A percentile compares a stretch with the other conserved stretches of the same genome.
Evolutionary conservation across 768 basidiomycete genomes (phyloP).

Genomic region (Trametes gibbosa): DNA sequence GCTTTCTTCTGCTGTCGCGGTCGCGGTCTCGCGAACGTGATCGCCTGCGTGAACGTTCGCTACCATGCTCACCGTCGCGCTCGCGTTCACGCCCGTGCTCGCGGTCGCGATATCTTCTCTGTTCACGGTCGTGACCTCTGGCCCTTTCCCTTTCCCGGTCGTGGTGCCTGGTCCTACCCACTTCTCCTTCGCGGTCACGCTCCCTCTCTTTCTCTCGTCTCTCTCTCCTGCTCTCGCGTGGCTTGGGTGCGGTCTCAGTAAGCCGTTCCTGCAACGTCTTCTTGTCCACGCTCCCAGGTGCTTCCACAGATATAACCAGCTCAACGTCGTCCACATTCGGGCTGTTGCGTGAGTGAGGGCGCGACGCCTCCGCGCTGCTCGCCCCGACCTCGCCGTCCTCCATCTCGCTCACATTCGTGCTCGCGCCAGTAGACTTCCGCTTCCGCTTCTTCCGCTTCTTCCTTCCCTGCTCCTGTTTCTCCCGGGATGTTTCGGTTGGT

Average conservation of each 20-base stretch:
- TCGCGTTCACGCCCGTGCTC: slow-evolving; percentile 2
- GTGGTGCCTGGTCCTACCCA: not conserved
- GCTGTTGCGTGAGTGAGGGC: slow-evolving; percentile 17
- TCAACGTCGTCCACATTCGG: not conserved
- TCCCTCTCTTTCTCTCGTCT: not conserved
- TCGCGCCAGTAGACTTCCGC: slow-evolving; percentile 7
- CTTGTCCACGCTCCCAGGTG: not conserved
- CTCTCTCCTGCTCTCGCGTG: not conserved
- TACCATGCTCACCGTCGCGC: slow-evolving; percentile 1
- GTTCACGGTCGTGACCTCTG: not conserved
- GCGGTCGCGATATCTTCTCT: slow-evolving; percentile 5
- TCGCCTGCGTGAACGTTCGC: slow-evolving; percentile 3
- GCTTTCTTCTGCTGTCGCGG: not conserved
- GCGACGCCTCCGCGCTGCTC: slow-evolving; percentile 15
- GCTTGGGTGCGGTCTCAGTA: not conserved
- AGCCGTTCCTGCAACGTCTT: slow-evolving; percentile 1
- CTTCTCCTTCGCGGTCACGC: not conserved
- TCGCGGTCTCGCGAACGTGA: slow-evolving; percentile 6
- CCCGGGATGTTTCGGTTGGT: not conserved
- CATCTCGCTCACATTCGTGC: not conserved
- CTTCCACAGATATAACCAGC: not conserved
- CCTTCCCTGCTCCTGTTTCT: not conserved
- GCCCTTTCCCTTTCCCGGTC: slow-evolving; percentile 2
- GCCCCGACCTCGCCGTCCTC: slow-evolving; percentile 27
- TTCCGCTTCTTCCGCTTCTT: slow-evolving; percentile 18